Percentiles rank a stretch among this genome's conserved stretches.
These are phyloP conservation scores for Mycena metata DNA, from an alignment of 768 basidiomycete species.

Conservation along the genomic window DNA sequence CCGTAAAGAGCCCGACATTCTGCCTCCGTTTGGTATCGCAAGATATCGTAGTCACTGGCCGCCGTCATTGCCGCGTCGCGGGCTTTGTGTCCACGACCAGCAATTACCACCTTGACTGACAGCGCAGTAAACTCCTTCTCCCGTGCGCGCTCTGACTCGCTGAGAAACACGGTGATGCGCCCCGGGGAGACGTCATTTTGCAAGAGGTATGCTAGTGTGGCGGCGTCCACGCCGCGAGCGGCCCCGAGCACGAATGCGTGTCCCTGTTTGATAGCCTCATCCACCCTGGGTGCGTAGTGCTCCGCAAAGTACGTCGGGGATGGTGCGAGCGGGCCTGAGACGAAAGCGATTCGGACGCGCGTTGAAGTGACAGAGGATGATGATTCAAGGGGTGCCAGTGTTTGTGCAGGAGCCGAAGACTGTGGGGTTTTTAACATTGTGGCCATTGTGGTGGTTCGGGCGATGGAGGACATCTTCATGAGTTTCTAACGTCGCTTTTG, in stretches of 20 bases:
- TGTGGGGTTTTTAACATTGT: no score
- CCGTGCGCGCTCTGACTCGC: constrained; percentile 32
- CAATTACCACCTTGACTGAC: constrained; percentile 39
- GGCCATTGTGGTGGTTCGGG: no score
- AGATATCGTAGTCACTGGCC: constrained; percentile 48
- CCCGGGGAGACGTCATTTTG: constrained; percentile 29
- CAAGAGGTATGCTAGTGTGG: constrained; percentile 38
- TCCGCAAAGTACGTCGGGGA: constrained; percentile 35
- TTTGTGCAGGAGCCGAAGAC: no score
- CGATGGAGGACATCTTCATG: no score
- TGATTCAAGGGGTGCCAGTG: background rate
- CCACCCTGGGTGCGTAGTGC: constrained; percentile 37
- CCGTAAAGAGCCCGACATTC: constrained; percentile 43
- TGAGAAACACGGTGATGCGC: constrained; percentile 42
- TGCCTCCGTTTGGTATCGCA: constrained; percentile 45
- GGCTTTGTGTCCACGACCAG: constrained; percentile 41
- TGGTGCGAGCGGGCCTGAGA: constrained; percentile 32
- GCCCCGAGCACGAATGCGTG: constrained; percentile 44
- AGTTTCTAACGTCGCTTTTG: no score
- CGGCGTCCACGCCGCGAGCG: constrained; percentile 40
- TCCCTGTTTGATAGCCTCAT: constrained; percentile 36
- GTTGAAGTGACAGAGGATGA: background rate
- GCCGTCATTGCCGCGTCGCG: constrained; percentile 47
- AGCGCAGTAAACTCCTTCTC: constrained; percentile 22
- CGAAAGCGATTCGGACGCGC: constrained; percentile 30